Evolutionary conservation across 2,329 filamentous ascomycete genomes (phyloP).

Genomic region (Daldinia eschscholtzii): DNA sequence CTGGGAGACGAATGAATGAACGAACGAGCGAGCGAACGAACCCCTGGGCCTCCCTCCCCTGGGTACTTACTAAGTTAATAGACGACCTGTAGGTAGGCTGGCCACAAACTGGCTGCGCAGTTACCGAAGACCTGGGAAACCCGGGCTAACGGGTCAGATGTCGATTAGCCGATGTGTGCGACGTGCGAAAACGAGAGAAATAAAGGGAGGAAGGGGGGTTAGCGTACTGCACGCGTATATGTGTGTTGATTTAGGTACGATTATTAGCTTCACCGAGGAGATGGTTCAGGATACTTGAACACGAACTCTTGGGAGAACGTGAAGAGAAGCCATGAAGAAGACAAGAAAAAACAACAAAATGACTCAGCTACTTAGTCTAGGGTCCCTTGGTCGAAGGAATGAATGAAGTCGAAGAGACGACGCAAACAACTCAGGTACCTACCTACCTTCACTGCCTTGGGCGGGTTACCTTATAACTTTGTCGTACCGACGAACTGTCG

Average conservation of each 20-base stretch:
- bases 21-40: background rate
- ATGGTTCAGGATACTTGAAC: background rate
- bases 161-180: conserved; percentile 25
- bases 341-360: background rate
- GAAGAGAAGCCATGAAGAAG: background rate
- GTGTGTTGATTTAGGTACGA: background rate
- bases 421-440: background rate
- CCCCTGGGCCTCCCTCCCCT: background rate
- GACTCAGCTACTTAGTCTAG: background rate
- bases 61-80: background rate
- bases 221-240: background rate
- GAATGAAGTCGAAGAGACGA: background rate
- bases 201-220: background rate
- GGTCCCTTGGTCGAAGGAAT: background rate
- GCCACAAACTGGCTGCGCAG: conserved; percentile 20
- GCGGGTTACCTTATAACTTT: background rate
- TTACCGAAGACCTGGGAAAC: conserved; percentile 36
- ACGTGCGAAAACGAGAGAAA: conserved; percentile 9
- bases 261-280: conserved; percentile 1
- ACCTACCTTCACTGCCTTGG: background rate
- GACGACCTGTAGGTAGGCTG: too few species aligned
- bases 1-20: background rate
- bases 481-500: background rate
- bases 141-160: conserved; percentile 32
- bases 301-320: background rate